Evolutionary conservation across 2,329 filamentous ascomycete species (phyloP).

Genomic region (Pseudofabraea citricarpa): DNA sequence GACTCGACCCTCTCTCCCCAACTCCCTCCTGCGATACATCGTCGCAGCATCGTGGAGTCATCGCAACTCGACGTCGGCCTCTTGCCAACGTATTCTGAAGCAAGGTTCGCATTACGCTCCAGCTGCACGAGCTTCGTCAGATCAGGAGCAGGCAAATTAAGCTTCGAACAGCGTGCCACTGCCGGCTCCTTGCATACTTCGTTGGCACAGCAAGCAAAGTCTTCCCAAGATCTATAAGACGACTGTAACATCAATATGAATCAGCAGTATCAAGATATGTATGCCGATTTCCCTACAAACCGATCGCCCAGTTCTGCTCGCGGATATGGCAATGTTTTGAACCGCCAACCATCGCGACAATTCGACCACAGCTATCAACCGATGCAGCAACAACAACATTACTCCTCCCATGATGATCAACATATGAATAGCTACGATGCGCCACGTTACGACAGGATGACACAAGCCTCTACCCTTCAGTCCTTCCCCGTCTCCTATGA

Average conservation of each 20-base stretch:
- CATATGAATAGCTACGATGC: no score
- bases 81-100: conserved; percentile 9
- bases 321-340: conserved; percentile 53
- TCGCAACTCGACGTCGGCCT: conserved; percentile 1
- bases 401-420: conserved; percentile 62
- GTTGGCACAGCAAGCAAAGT: conserved; percentile 12
- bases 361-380: conserved; percentile 52
- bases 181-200: conserved; percentile 27
- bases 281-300: conserved; percentile 66
- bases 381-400: conserved; percentile 55
- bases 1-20: background rate
- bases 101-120: conserved; percentile 7
- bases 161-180: conserved; percentile 24
- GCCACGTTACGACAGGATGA: conserved; percentile 19
- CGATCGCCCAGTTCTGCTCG: conserved; percentile 74
- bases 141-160: conserved; percentile 19
- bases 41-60: conserved; percentile 8
- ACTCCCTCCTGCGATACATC: background rate
- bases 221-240: conserved; percentile 4
- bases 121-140: conserved; percentile 17
- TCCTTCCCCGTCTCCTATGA: conserved; percentile 64
- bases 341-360: conserved; percentile 70
- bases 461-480: conserved; percentile 24
- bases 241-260: conserved; percentile 33
- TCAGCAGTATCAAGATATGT: conserved; percentile 60